Base-by-base conservation (phyloP, 1,284 basidiomycete genomes). In the Rugosomyces carneus region DNA sequence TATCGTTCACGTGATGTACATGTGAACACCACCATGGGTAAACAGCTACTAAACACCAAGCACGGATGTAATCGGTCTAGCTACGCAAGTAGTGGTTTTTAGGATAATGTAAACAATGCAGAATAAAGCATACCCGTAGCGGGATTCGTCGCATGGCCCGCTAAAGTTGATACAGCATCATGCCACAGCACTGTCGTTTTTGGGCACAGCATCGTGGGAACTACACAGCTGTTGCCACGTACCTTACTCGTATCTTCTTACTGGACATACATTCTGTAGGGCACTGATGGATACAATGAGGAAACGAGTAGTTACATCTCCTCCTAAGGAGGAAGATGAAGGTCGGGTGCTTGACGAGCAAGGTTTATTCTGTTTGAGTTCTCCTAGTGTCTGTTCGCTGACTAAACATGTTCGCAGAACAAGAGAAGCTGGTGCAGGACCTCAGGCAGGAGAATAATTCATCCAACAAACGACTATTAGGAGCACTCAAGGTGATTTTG, bases 341-440 rank as follows among this genome's bases (percentile, higher is more conserved):
- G 44, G 46, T 26, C 48, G 43, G 11, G 60, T 78, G 27, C 59
- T 78, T 18, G 75, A 79, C 41, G 78, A 80, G 44, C 74, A 79
- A 66, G 74, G 77, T 72, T 29, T 2, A 39, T 8, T 19, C 40
- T 11, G 29, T 36, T n/a, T 32, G 5, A 26, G 24, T 26, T 32
- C 19, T 37, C 10, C 11, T 18, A 23, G 13, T 26, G 11, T 24
- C 5, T 16, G 26, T 35, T 10, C 40, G 11, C 29, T 43, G 37
- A 21, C 18, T 20, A 43, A 31, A 44, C 19, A 13, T 18, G n/a
- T 19, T 21, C 11, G 3, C 40, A 81, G 79, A 82, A 56, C 79
- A 81, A 56, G 70, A 78, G 44, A 69, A 71, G 40, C 23, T 78
- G 9, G 68, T 81, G 40, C 60, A 70, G 15, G 50, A 40, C 5